A percentile compares a stretch with the other conserved stretches of the same genome.
Conservation (phyloP, 495 filamentous ascomycete species). For the Xanthoparmelia taractica region DNA sequence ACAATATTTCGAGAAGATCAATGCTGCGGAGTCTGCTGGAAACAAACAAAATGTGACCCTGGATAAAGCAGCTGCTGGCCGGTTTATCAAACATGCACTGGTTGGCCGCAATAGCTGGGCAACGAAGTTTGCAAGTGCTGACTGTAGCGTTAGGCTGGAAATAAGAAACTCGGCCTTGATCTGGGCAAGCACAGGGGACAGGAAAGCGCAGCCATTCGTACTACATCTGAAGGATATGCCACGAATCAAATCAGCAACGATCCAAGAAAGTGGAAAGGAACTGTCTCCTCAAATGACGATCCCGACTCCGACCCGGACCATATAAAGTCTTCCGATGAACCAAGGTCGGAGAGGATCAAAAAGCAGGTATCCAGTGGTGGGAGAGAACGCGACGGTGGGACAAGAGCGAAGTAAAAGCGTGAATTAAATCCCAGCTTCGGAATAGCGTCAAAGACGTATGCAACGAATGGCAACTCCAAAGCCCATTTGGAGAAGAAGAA, state of each 20-base stretch:
- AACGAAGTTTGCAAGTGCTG: neutral
- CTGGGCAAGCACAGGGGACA: slow-evolving; percentile 46
- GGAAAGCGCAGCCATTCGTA: slow-evolving; percentile 43
- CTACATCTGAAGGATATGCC: slow-evolving; percentile 39
- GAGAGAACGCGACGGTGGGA: neutral
- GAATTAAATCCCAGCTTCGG: neutral
- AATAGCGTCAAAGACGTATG: neutral
- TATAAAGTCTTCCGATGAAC: neutral
- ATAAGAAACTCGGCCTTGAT: slow-evolving; percentile 52
- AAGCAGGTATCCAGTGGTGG: neutral
- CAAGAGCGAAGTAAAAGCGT: neutral
- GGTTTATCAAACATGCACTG: slow-evolving; percentile 75
- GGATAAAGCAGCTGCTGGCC: slow-evolving; percentile 69
- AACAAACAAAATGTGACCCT: slow-evolving; percentile 52
- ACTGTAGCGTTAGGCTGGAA: slow-evolving; percentile 44
- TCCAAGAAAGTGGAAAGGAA: neutral
- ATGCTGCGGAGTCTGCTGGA: slow-evolving; percentile 48
- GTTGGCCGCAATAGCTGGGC: slow-evolving; percentile 34
- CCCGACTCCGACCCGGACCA: neutral
- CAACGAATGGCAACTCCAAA: neutral
- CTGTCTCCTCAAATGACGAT: slow-evolving; percentile 3
- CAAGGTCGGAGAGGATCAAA: neutral
- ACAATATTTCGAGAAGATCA: slow-evolving; percentile 92
- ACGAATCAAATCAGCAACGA: slow-evolving; percentile 20
- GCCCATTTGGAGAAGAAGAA: neutral